A percentile compares a stretch with the other conserved stretches of the same genome.
phyloP scores from a whole-genome alignment of 73 alveolate species.

The Durusdinium trenchii region DNA sequence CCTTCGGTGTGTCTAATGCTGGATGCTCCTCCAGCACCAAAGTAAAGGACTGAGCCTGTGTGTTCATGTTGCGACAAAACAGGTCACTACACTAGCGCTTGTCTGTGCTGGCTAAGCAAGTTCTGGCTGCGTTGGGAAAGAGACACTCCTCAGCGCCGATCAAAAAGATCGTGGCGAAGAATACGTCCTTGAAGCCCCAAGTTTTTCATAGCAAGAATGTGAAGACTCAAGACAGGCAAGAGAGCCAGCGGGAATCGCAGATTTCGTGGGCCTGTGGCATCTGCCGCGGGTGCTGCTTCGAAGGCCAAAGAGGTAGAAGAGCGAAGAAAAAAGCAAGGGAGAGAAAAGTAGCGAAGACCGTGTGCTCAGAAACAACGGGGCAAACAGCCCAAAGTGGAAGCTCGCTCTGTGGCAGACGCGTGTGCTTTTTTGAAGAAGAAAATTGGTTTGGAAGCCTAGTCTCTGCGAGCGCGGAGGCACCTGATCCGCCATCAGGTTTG shows the following conservation, averaged over 20 bases:
- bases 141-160: background rate
- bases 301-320: background rate
- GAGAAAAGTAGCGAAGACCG: background rate
- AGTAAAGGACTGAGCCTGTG: background rate
- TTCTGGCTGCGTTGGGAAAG: background rate
- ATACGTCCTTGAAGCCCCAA: background rate
- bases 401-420: no score
- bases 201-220: background rate
- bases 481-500: no score
- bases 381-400: no score
- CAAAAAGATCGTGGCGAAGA: background rate
- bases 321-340: background rate
- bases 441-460: no score
- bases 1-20: no score
- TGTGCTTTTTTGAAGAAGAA: no score
- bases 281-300: no score
- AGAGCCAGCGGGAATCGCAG: background rate
- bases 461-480: no score
- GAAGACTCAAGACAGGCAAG: background rate
- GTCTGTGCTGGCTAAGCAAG: background rate
- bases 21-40: no score
- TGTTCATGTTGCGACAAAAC: background rate
- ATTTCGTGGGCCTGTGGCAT: no score
- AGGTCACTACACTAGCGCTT: background rate
- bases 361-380: background rate